Base-by-base conservation (phyloP, 768 basidiomycete genomes). In the Agaricus blazei region DNA sequence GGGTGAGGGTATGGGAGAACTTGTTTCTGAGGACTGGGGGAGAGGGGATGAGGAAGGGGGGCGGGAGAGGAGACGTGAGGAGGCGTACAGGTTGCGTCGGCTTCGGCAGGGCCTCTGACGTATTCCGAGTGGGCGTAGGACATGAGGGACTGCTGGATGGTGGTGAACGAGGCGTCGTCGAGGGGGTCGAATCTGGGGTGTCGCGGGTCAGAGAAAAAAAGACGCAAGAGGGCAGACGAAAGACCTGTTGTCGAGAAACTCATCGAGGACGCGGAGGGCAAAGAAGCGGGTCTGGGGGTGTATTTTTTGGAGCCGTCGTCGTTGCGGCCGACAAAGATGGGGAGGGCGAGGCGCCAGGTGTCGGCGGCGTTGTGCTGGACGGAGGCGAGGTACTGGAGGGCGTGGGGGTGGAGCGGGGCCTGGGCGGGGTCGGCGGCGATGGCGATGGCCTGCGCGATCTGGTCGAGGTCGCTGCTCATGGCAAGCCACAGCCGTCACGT, bases 81-180 rank as follows among this genome's bases (percentile, higher is more conserved):
- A 54, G 12, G 78, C 94, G 72, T 66, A 94, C 94, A 97, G 49
- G 86, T 66, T 48, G 90, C 84, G 60, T 79, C 83, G 24, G 83
- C 80, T 73, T 98, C 95, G 44, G 92, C 90, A 31, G 85, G 71
- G 34, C 95, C 95, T 61, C 82, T 79, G 19, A 93, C 81, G 72
- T 90, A 98, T 76, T 97, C 95, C 19, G 87, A 82, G 67, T 88
- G 86, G 56, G 96, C 87, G 66, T 96, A 97, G 26, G 81, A 75
- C 58, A 94, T 71, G 53, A 95, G 70, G 49, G 88, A 81, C 69
- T 88, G 85, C 63, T 89, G 90, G 47, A 96, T 63, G 24, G 79
- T 82, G 62, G 76, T 77, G 64, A 90, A 90, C 2, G 83, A 77
- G 51, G 85, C 85, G 26, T 82, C 77, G 58, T 90, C 86, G 57